Percentiles rank a stretch among this genome's conserved stretches.
These are phyloP conservation scores for Vicia villosa DNA, from an alignment of 306 rosid species.

Conservation along the genomic window DNA sequence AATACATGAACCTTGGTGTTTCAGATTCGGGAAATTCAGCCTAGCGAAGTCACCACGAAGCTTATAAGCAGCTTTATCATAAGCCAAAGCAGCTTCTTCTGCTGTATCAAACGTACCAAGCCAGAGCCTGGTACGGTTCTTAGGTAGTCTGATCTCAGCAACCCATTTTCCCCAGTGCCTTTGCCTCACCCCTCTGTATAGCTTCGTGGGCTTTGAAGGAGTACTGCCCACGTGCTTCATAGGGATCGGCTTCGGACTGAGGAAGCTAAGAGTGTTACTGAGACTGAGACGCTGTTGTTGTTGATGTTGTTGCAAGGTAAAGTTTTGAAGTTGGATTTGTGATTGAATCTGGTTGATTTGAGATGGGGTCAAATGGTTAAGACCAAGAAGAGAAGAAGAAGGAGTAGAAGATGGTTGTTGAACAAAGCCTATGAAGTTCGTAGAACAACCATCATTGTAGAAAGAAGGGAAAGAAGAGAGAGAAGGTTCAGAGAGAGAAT, in stretches of 20 bases:
- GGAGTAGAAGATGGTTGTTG: conserved; percentile 42
- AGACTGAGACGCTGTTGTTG: neutral
- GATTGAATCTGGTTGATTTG: conserved; percentile 82
- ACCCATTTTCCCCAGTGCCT: conserved; percentile 99
- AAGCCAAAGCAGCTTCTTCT: conserved; percentile 97
- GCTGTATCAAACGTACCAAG: conserved; percentile 97
- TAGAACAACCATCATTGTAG: conserved; percentile 35
- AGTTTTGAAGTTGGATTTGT: conserved; percentile 52
- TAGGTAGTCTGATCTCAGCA: conserved; percentile 94
- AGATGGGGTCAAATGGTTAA: conserved; percentile 60
- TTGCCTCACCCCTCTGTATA: conserved; percentile 92
- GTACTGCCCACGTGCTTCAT: conserved; percentile 72
- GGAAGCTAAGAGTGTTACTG: conserved; percentile 38
- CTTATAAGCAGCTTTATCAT: conserved; percentile 91
- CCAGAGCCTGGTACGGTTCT: conserved; percentile 94
- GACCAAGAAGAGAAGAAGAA: conserved; percentile 49
- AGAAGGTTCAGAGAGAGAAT: too few species aligned
- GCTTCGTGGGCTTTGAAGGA: conserved; percentile 73
- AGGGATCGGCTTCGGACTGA: conserved; percentile 58
- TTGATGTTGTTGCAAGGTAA: conserved; percentile 18
- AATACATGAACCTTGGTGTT: too few species aligned
- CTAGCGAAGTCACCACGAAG: conserved; percentile 94
- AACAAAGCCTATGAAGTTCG: conserved; percentile 43
- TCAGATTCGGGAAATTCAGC: too few species aligned
- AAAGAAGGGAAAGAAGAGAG: conserved; percentile 21